Evolutionary conservation across 257 asterid species (phyloP).

Genomic region (Ophiorrhiza pumila): DNA sequence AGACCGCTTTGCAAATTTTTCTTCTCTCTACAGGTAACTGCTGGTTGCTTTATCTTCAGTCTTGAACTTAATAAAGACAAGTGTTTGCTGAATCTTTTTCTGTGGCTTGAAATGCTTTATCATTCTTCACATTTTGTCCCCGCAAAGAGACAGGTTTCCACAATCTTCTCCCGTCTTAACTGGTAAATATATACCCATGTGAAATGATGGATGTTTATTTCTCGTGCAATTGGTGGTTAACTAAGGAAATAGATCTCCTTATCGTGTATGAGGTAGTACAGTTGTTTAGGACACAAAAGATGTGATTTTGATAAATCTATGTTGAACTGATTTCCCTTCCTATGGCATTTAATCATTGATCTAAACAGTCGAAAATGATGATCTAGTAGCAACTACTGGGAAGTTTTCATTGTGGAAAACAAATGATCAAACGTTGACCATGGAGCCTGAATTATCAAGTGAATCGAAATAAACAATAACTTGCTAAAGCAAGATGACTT

Average conservation of each 20-base stretch:
- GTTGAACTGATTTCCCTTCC: background rate
- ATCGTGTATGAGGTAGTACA: background rate
- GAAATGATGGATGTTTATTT: background rate
- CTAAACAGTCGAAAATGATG: background rate
- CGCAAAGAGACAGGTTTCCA: background rate
- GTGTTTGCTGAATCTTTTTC: background rate
- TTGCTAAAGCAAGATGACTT: background rate
- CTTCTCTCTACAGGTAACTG: conserved; percentile 80
- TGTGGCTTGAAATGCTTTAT: background rate
- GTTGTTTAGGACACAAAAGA: background rate
- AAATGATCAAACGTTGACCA: background rate
- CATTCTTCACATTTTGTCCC: background rate
- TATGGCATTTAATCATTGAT: background rate
- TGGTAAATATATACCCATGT: no score
- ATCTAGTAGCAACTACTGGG: background rate
- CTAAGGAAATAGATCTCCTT: background rate
- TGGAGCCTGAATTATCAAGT: background rate
- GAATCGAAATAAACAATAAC: background rate
- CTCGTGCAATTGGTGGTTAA: background rate
- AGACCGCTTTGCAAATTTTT: conserved; percentile 73
- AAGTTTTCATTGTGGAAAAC: background rate
- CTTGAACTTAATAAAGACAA: background rate
- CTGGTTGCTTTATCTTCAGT: background rate
- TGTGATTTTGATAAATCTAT: background rate
- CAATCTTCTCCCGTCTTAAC: no score